Conservation (phyloP, 2,329 filamentous ascomycete species). For the Cladosporium oxysporum region DNA sequence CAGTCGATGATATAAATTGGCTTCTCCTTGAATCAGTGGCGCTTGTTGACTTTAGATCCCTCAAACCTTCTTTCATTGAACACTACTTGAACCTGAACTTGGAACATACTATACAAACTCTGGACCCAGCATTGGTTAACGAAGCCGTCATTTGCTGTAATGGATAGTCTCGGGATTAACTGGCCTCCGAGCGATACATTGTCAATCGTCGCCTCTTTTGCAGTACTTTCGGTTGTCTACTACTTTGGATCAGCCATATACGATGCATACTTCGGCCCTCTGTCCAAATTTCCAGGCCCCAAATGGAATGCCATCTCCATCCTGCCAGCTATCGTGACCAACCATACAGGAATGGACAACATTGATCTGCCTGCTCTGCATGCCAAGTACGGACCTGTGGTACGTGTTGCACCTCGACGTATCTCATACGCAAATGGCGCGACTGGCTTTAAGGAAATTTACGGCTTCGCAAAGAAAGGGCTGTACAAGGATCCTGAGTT, state of each 20-base stretch:
- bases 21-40: background rate
- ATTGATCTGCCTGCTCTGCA: slow-evolving; percentile 36
- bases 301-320: slow-evolving; percentile 29
- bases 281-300: slow-evolving; percentile 48
- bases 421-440: slow-evolving; percentile 45
- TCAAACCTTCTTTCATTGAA: background rate
- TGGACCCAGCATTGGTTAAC: background rate
- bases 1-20: background rate
- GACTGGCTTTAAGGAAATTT: slow-evolving; percentile 48
- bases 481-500: slow-evolving; percentile 32
- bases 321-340: slow-evolving; percentile 25
- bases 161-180: background rate
- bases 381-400: slow-evolving; percentile 47
- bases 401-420: slow-evolving; percentile 51
- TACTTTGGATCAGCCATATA: slow-evolving; percentile 33
- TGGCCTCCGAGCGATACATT: slow-evolving; percentile 6
- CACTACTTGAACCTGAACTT: background rate
- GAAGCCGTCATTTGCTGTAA: background rate
- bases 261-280: slow-evolving; percentile 47
- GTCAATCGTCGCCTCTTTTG: slow-evolving; percentile 20
- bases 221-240: slow-evolving; percentile 24
- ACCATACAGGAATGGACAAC: slow-evolving; percentile 26
- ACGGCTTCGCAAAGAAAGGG: slow-evolving; percentile 33
- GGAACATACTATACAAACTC: too few relatives aligned
- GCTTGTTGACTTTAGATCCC: background rate